These are phyloP conservation scores for Ajuga chamaepitys DNA, from an alignment of 257 asterid genomes.

Conservation along the genomic window DNA sequence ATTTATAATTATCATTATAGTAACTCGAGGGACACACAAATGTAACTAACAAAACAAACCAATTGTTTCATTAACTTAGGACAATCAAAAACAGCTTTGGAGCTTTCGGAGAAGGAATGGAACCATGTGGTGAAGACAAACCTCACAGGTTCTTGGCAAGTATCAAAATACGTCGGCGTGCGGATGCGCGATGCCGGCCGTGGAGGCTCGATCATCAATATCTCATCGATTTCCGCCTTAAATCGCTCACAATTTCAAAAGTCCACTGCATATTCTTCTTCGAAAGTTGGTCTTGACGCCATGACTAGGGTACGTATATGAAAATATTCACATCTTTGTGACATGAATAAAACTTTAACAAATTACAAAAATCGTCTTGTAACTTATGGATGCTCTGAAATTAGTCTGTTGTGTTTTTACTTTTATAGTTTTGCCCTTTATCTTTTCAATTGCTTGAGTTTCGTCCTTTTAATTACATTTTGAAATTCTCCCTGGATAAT, in stretches of 20 bases:
- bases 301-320: conserved; percentile 11
- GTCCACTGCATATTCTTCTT: conserved; percentile 6
- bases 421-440: too few relatives aligned
- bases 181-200: conserved; percentile 1
- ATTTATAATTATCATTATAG: too few relatives aligned
- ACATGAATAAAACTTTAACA: too few relatives aligned
- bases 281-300: conserved; percentile 9
- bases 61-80: not conserved
- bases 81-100: not conserved
- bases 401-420: too few relatives aligned
- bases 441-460: too few relatives aligned
- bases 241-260: not conserved
- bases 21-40: too few relatives aligned
- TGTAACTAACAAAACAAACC: too few relatives aligned
- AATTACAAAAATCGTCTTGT: too few relatives aligned
- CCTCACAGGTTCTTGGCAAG: conserved; percentile 18
- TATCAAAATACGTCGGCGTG: conserved; percentile 4
- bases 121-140: conserved; percentile 6
- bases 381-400: too few relatives aligned
- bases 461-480: too few relatives aligned
- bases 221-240: conserved; percentile 9
- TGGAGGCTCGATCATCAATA: conserved; percentile 19
- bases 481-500: too few relatives aligned
- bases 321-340: too few relatives aligned
- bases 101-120: conserved; percentile 14